Conservation (phyloP, 192 early-diverging fungal genomes). For the Umbelopsis ramanniana region DNA sequence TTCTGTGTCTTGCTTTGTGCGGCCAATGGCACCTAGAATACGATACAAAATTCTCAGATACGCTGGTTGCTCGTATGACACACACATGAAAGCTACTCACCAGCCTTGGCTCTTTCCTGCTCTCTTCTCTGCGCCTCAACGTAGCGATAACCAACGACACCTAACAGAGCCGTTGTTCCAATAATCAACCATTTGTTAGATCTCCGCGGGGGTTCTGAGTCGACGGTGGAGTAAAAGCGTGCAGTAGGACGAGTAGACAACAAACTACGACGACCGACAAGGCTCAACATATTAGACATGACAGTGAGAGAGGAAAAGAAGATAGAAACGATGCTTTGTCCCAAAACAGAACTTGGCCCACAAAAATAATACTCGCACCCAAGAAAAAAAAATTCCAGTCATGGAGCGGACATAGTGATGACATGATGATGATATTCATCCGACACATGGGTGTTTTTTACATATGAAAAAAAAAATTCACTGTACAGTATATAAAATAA, state of each 20-base stretch:
- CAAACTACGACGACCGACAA: conserved; percentile 12
- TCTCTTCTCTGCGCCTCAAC: conserved; percentile 13
- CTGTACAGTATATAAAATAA: too few species aligned
- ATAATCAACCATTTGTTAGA: conserved; percentile 16
- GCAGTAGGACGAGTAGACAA: not conserved
- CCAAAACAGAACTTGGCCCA: not conserved
- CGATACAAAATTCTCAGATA: too few species aligned
- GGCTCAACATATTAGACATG: conserved; percentile 19
- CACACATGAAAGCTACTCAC: not conserved
- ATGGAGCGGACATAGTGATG: not conserved
- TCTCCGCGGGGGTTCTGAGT: conserved; percentile 20
- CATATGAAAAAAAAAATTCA: too few species aligned
- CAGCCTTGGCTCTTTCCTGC: not conserved
- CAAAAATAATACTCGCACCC: not conserved
- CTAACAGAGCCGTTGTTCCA: not conserved
- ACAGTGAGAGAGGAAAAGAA: not conserved
- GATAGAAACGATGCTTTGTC: not conserved
- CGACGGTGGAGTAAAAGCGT: conserved; percentile 13
- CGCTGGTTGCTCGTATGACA: not conserved
- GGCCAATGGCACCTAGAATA: not conserved
- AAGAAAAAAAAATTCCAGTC: not conserved
- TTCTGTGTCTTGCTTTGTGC: not conserved
- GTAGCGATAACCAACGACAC: conserved; percentile 1
- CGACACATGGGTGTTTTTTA: not conserved
- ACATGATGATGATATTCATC: conserved; percentile 2